phyloP scores from a whole-genome alignment of 1,284 basidiomycete genomes.

The Malassezia pachydermatis region DNA sequence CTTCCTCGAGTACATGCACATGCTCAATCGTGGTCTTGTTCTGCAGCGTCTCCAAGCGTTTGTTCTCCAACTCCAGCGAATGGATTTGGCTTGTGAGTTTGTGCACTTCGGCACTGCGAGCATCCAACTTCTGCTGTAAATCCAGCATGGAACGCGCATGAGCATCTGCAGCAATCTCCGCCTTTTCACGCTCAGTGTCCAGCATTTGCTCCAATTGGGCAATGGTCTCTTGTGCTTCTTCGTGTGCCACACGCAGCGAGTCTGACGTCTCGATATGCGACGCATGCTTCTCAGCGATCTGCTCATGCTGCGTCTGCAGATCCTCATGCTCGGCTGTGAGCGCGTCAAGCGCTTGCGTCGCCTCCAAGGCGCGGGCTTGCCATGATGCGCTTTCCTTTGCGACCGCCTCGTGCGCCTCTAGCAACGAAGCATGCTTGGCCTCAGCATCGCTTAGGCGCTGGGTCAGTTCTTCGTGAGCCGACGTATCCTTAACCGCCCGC shows the following conservation, averaged over 20 bases:
- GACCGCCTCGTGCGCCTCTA: neutral
- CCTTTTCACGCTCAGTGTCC: constrained; percentile 5
- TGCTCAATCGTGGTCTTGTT: constrained; percentile 99
- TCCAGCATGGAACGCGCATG: no score
- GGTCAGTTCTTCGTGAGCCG: neutral
- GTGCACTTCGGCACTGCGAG: constrained; percentile 27
- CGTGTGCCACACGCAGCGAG: constrained; percentile 53
- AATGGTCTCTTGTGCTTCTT: constrained; percentile 49
- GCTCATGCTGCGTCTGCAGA: constrained; percentile 40
- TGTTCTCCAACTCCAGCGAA: constrained; percentile 51
- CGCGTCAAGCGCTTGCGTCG: constrained; percentile 7
- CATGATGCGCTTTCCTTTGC: neutral
- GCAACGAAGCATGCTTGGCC: neutral
- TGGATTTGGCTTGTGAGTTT: constrained; percentile 35
- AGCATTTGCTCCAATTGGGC: constrained; percentile 63
- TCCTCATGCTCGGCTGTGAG: constrained; percentile 2
- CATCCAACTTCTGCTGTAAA: constrained; percentile 34
- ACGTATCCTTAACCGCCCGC: neutral
- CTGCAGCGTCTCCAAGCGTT: constrained; percentile 57
- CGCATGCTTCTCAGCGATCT: constrained; percentile 36
- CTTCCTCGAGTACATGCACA: constrained; percentile 91
- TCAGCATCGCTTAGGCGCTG: neutral
- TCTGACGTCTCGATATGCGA: constrained; percentile 61
- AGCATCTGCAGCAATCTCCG: neutral
- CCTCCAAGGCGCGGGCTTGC: neutral